phyloP scores from a whole-genome alignment of 257 asterid genomes.

The Paulownia fortunei region DNA sequence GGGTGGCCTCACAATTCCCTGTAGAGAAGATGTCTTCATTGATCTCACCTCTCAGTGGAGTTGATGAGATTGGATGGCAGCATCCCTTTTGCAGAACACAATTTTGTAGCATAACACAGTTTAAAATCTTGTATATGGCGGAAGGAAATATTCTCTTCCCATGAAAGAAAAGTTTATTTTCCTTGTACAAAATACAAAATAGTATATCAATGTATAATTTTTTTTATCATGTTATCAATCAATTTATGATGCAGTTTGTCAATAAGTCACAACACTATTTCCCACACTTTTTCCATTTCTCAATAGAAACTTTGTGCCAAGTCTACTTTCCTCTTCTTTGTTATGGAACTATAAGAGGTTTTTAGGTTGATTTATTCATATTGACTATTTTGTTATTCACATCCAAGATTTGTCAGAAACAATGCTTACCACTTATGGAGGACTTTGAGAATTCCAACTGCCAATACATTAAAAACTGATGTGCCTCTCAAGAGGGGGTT shows the following conservation, averaged over 20 bases:
- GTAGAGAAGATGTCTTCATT: conserved; percentile 27
- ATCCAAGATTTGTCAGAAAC: too few species aligned
- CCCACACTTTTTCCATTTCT: background rate
- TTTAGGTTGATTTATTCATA: too few species aligned
- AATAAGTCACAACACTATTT: too few species aligned
- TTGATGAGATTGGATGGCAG: background rate
- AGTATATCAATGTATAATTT: background rate
- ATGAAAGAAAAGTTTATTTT: background rate
- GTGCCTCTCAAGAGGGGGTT: too few species aligned
- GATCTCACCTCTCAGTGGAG: conserved; percentile 30
- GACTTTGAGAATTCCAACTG: too few species aligned
- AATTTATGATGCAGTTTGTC: background rate
- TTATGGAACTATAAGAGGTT: too few species aligned
- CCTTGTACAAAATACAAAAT: background rate
- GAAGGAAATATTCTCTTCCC: background rate
- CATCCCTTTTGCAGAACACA: background rate
- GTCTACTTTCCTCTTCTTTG: too few species aligned
- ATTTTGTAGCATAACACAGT: background rate
- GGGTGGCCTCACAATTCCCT: conserved; percentile 41
- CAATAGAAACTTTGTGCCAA: background rate
- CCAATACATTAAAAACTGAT: too few species aligned
- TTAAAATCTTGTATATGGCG: background rate
- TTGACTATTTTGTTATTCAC: too few species aligned
- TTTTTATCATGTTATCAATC: background rate
- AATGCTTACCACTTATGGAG: too few species aligned